Evolutionary conservation across 306 rosid genomes (phyloP), one percentile per base, ranked within the genome.

Genomic region (Cyamopsis tetragonoloba): DNA sequence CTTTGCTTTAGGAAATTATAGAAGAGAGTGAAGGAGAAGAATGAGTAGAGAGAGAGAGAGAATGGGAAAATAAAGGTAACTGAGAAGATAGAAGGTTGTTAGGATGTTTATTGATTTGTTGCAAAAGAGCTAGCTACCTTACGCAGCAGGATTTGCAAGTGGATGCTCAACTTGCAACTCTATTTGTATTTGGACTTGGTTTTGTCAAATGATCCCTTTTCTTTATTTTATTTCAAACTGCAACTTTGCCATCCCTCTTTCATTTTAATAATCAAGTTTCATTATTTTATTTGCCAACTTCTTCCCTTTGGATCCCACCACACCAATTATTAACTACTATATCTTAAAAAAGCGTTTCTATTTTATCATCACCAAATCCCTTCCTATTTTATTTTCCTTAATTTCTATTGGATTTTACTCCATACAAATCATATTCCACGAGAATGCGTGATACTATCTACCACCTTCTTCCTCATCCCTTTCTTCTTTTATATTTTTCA

Each of bases 81-180:
- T n/a, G n/a, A n/a, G n/a, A 60, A 49, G 31, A 43, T 54, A 4
- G n/a, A n/a, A 12, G 72, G 61, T 55, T 46, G 43, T 41, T 53
- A 66, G n/a, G n/a, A n/a, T n/a, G n/a, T n/a, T 74, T 66, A 53
- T 69, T 71, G 50, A 44, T 71, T 66, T 56, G 24, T 63, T 34
- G 63, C 49, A 23, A 44, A 50, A 53, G 6, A 49, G 78, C 85
- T n/a, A n/a, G n/a, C n/a, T n/a, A n/a, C n/a, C n/a, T 81, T 68
- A 63, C 68, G 86, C 77, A 71, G 60, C 39, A 23, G 1, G 26
- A 7, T 61, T 1, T 73, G 85, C 85, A 81, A 81, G 86, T 81
- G 82, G 86, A 77, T 77, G 4, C 11, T 55, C 85, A 81, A 81
- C 71, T 81, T 77, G 84, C 81, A 59, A 23, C 22, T 59, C 62